A percentile compares a stretch with the other conserved stretches of the same genome.
phyloP scores from a whole-genome alignment of 2,329 filamentous ascomycete genomes.

The Colletotrichum theobromicola region DNA sequence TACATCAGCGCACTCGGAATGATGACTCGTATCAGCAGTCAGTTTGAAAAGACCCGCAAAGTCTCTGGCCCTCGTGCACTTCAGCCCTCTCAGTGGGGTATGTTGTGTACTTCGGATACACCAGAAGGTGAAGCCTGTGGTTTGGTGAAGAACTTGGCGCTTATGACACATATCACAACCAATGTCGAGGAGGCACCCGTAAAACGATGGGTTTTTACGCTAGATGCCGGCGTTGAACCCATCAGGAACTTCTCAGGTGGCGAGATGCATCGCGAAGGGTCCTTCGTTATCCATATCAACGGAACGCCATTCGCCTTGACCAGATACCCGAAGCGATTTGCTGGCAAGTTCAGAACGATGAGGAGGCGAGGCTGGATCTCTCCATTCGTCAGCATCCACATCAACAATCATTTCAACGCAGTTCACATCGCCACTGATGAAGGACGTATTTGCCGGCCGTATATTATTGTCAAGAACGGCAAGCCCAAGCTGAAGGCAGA shows the following conservation, averaged over 20 bases:
- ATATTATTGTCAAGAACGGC: conserved; percentile 92
- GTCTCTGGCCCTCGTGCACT: conserved; percentile 94
- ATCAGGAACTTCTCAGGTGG: conserved; percentile 75
- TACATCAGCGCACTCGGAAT: conserved; percentile 97
- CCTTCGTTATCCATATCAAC: conserved; percentile 93
- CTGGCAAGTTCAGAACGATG: conserved; percentile 83
- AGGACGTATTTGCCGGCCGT: conserved; percentile 92
- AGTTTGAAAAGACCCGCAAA: conserved; percentile 98
- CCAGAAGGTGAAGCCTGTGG: conserved; percentile 98
- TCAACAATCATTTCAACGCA: conserved; percentile 89
- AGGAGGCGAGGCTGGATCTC: conserved; percentile 90
- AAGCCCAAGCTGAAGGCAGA: conserved; percentile 79
- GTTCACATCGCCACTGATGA: conserved; percentile 98
- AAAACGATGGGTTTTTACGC: conserved; percentile 81
- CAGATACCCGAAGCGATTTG: conserved; percentile 83
- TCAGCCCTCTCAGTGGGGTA: conserved; percentile 97
- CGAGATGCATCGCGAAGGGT: conserved; percentile 83
- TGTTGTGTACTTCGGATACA: conserved; percentile 96
- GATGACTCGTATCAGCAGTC: conserved; percentile 99
- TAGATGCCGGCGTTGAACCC: conserved; percentile 83
- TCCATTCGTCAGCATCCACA: conserved; percentile 94
- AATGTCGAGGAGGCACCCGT: conserved; percentile 94
- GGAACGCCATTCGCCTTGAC: conserved; percentile 92
- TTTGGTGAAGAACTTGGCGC: conserved; percentile 94
- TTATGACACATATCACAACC: conserved; percentile 99